Base-by-base conservation (phyloP, 345 rosid species). In the Cardamine resedifolia region DNA sequence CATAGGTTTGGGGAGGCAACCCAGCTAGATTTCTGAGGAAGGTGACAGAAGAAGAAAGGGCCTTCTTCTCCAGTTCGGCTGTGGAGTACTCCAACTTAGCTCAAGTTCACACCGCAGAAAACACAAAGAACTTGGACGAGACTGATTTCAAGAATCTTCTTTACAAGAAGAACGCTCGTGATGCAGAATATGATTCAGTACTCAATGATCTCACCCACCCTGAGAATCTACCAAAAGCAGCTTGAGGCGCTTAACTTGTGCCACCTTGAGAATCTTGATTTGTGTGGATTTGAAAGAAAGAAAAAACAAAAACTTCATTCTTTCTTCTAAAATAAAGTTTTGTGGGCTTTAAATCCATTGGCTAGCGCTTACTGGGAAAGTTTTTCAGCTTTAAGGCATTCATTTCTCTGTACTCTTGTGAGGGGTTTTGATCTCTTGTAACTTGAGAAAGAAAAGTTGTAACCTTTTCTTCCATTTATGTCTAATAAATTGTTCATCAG, bases 1-100 rank as follows among this genome's bases (percentile, higher is more conserved):
- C 57, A 52, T 81, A 89, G 98, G 88, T 92, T 16, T 92, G 96
- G 98, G 98, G 90, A 78, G 98, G 98, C 24, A 92, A 85, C 75
- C 98, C 98, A 23, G 98, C 96, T 47, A 84, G 52, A 81, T 89
- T 92, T 75, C 59, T 89, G 72, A 83, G 98, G 73, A 89, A 89
- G 82, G 85, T 92, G 48, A 85, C 92, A 3, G 96, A 92, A 66
- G 90, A 85, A 79, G 98, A 92, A 84, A 81, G 78, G 77, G 84
- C 86, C 50, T 89, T 92, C 70, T 86, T 92, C 78, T 83, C 91
- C 18, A 81, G 85, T 65, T 90, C 91, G 1, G 90, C 92, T 61
- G 44, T 72, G 30, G 91, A 92, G 45, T 86, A 86, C 77, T 77
- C 86, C 73, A 85, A 84, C 58, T 81, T 92, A 68, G 95, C 95